Base-by-base conservation (phyloP, 441 rosid species). In the Hura crepitans region DNA sequence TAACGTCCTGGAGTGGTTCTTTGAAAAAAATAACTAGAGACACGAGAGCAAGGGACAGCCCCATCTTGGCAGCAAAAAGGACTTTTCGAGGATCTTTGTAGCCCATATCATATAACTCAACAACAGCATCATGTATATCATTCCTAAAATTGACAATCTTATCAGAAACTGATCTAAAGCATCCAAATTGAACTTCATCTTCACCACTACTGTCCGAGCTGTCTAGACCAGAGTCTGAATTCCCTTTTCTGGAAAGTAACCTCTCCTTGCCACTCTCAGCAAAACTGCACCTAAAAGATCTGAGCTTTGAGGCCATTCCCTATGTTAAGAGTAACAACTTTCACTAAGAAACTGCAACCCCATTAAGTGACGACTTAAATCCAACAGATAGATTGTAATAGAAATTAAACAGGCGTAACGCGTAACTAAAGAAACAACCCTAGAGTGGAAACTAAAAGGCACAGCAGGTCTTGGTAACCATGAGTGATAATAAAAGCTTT, bases 1-100 rank as follows among this genome's bases (percentile, higher is more conserved):
- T 80, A 69, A 78, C 82, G 7, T 81, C 57, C 62, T 59, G 68
- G 17, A 88, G 81, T 9, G 86, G 85, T 69, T 86, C 93, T 72
- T 83, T 93, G 7, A 86, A 79, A 75, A 91, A 88, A 30, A 93
- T 84, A 15, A 84, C 81, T 6, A 91, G 60, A 0, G 95, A 88
- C 9, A 85, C 83, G 31, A 87, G 70, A 0, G 92, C 83, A 13
- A 93, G 79, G n/a, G 96, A 70, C 66, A 88, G 43, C 1, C 96
- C 98, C 97, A 93, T 88, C 79, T 93, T 91, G 3, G 74, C 53
- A 6, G 93, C 85, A 60, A 93, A 93, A 25, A 83, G 6, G 2
- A 81, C 63, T 74, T 93, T 93, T 45, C 98, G 78, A 20, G 89
- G 95, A 82, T 93, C 97, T 3, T 83, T 70, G 5, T 80, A 87